Evolutionary conservation across 2,329 filamentous ascomycete species (phyloP), one percentile per base, ranked within the genome.

Genomic region (Colletotrichum sp.): DNA sequence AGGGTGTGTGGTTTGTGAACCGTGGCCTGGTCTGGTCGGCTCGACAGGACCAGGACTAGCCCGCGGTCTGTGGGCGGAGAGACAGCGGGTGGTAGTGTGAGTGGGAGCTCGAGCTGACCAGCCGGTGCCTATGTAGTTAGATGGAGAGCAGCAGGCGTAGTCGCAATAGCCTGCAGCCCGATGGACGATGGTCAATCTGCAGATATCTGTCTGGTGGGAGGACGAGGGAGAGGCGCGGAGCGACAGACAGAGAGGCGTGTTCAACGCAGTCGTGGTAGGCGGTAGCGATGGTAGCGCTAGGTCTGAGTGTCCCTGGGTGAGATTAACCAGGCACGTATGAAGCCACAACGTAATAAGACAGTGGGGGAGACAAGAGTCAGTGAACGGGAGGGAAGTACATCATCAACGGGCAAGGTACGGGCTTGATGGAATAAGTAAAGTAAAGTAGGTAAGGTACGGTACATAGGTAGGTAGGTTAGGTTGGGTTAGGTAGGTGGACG

Each of bases 361-460:
- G 73, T 74, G 72, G 72, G 71, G 72, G 72, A 71, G 72, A 71
- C 72, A 74, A 74, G 72, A 74, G 72, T 74, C 72, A 74, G 67
- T 61, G 67, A 52, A 66, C 26, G 66, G n/a, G 71, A 74, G 67
- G 36, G 34, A 70, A 71, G 58, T 68, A 68, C 48, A 64, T 64
- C 26, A 55, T 38, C 30, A 34, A 32, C 30, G 13, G 30, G 21
- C 26, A 56, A 55, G 28, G 66, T 38, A 34, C 52, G 58, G 24
- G 32, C 32, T 34, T 64, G 61, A 64, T 64, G 61, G 61, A 34
- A 48, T n/a, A 52, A 18, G 38, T 16, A 38, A 43, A 13, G 48
- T 55, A 67, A 24, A 43, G 62, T 36, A 66, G 62, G 70, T 67
- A 21, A 66, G n/a, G 48, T 43, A 66, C 24, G 62, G 62, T 24